phyloP scores from a whole-genome alignment of 2,329 filamentous ascomycete species.

The Teratosphaeria pseudoeucalypti region DNA sequence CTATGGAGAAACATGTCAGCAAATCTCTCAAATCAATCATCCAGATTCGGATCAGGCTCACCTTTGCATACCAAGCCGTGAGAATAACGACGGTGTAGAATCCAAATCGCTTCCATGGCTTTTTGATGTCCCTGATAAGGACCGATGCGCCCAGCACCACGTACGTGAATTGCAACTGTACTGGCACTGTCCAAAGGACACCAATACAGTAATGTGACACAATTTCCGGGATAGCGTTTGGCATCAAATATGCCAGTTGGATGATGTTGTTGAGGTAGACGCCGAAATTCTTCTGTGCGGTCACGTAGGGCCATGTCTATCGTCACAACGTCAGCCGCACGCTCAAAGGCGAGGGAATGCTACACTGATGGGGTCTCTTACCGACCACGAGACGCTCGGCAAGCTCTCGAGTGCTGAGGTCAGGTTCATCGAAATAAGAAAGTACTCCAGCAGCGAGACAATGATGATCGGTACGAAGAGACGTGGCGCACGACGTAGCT shows the following conservation, averaged over 20 bases:
- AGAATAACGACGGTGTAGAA: conserved; percentile 34
- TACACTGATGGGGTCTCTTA: no score
- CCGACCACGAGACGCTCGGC: conserved; percentile 36
- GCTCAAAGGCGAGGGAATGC: no score
- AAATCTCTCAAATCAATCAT: neutral
- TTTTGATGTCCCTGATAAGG: conserved; percentile 34
- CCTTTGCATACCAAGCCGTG: conserved; percentile 32
- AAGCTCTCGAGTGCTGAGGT: conserved; percentile 33
- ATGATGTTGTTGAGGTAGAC: conserved; percentile 33
- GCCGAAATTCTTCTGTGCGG: conserved; percentile 29
- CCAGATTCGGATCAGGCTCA: neutral
- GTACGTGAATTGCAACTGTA: conserved; percentile 38
- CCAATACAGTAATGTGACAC: conserved; percentile 39
- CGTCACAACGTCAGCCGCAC: no score
- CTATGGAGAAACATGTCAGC: conserved; percentile 6
- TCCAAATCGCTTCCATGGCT: conserved; percentile 33
- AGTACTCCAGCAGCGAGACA: conserved; percentile 35
- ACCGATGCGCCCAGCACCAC: conserved; percentile 31
- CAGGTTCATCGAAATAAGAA: conserved; percentile 34
- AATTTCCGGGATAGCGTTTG: conserved; percentile 37
- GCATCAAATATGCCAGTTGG: conserved; percentile 35
- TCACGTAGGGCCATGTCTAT: conserved; percentile 33
- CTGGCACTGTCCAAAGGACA: conserved; percentile 37
- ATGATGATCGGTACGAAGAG: conserved; percentile 36
- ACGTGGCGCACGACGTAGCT: conserved; percentile 33